phyloP scores from a whole-genome alignment of 768 basidiomycete genomes.

The Mycena rosella region DNA sequence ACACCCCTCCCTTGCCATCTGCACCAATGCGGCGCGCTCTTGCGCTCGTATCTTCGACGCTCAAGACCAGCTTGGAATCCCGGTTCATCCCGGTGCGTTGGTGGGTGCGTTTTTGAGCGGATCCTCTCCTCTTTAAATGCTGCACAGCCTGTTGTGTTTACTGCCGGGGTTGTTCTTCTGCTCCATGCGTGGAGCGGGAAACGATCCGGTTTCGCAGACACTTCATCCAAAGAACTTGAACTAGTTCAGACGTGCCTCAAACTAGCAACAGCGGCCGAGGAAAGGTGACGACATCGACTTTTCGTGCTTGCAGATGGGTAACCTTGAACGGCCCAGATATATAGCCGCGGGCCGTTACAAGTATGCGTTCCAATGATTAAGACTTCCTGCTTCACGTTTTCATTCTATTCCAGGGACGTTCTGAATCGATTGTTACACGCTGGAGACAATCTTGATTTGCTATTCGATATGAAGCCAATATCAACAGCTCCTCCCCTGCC shows the following conservation, averaged over 20 bases:
- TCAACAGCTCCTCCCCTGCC: too few species aligned
- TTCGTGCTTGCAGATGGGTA: not conserved
- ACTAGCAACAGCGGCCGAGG: slow-evolving; percentile 2
- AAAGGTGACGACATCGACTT: not conserved
- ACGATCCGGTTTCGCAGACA: too few species aligned
- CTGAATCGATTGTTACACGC: slow-evolving; percentile 22
- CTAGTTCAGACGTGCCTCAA: slow-evolving; percentile 59
- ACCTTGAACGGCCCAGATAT: slow-evolving; percentile 10
- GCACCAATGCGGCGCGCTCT: slow-evolving; percentile 53
- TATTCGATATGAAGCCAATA: too few species aligned
- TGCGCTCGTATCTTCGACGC: too few species aligned
- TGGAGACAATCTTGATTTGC: not conserved
- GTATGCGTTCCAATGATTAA: slow-evolving; percentile 7
- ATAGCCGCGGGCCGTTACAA: slow-evolving; percentile 21
- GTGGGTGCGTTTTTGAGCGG: too few species aligned
- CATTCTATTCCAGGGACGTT: slow-evolving; percentile 19
- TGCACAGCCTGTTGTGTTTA: too few species aligned
- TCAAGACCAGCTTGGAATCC: too few species aligned
- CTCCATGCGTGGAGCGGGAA: too few species aligned
- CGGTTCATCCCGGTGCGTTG: too few species aligned
- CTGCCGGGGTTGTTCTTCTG: too few species aligned
- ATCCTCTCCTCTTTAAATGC: not conserved
- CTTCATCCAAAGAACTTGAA: slow-evolving; percentile 54
- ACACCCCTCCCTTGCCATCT: slow-evolving; percentile 82
- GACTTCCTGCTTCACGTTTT: not conserved